These are phyloP conservation scores for Tillandsia leiboldiana DNA, from an alignment of 176 grass and related monocot genomes.

Conservation along the genomic window DNA sequence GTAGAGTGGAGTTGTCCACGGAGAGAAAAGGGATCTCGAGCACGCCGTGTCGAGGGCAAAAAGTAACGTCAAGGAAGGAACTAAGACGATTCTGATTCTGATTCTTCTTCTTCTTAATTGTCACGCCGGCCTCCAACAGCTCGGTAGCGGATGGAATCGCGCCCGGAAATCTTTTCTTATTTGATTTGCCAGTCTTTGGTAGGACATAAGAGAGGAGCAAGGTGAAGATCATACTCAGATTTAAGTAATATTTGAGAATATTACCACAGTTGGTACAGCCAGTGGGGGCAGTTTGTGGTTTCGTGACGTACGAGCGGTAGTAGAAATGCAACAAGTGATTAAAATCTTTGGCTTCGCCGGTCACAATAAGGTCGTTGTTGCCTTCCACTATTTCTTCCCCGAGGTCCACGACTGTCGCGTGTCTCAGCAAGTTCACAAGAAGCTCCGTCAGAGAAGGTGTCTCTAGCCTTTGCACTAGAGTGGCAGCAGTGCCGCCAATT, in stretches of 20 bases:
- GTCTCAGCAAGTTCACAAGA: too few species aligned
- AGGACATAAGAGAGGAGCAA: not conserved
- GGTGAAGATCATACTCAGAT: too few species aligned
- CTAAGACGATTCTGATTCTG: not conserved
- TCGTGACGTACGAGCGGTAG: conserved; percentile 6
- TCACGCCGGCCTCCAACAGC: conserved; percentile 21
- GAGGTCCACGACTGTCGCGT: too few species aligned
- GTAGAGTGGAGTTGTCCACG: too few species aligned
- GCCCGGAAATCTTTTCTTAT: not conserved
- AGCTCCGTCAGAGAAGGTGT: too few species aligned
- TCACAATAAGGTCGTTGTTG: too few species aligned
- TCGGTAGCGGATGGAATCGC: conserved; percentile 19
- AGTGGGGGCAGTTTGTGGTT: not conserved
- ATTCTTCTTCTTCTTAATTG: conserved; percentile 1
- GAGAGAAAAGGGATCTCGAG: too few species aligned
- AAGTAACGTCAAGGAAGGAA: too few species aligned
- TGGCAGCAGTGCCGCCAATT: too few species aligned
- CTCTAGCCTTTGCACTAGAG: too few species aligned
- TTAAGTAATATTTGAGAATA: not conserved
- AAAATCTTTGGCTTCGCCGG: not conserved
- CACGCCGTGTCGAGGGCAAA: too few species aligned
- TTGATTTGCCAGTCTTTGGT: not conserved
- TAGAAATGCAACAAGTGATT: conserved; percentile 23
- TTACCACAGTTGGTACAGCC: not conserved
- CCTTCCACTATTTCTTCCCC: too few species aligned